A percentile compares a stretch with the other conserved stretches of the same genome.
These are phyloP conservation scores for Dryadomyces quercus-mongolicae DNA, from an alignment of 2,329 filamentous ascomycete genomes.

Conservation along the genomic window DNA sequence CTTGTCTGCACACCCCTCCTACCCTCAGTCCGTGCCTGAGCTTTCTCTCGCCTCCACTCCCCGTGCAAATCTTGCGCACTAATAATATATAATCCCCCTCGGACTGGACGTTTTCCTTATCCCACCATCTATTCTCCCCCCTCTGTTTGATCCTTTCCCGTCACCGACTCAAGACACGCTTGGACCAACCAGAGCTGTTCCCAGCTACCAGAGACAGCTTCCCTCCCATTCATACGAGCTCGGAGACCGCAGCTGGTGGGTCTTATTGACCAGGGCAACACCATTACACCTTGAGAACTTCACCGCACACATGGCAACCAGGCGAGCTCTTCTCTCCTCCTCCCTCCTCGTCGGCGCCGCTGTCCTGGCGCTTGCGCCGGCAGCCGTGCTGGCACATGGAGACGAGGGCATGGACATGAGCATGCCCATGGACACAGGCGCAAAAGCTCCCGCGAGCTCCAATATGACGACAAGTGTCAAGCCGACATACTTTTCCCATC, in stretches of 20 bases:
- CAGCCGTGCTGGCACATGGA: constrained; percentile 17
- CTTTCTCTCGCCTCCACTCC: neutral
- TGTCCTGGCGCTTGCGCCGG: constrained; percentile 16
- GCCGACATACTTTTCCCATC: constrained; percentile 47
- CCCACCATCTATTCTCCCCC: neutral
- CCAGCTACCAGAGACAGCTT: neutral
- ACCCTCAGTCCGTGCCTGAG: neutral
- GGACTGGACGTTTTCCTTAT: neutral
- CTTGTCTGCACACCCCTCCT: too few relatives aligned
- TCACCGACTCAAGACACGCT: neutral
- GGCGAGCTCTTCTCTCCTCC: constrained; percentile 3
- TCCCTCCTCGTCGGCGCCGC: constrained; percentile 12
- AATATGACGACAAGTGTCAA: constrained; percentile 19
- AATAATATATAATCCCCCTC: neutral
- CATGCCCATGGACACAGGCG: neutral
- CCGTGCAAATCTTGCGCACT: neutral
- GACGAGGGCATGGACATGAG: constrained; percentile 16
- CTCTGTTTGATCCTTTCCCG: neutral
- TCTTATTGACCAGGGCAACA: neutral
- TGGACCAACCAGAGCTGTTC: neutral
- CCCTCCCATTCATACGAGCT: neutral
- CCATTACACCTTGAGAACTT: neutral
- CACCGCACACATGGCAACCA: constrained; percentile 7
- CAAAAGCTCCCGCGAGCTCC: neutral
- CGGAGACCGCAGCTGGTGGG: neutral